Percentiles rank a stretch among this genome's conserved stretches.
phyloP scores from a whole-genome alignment of 2,329 filamentous ascomycete species.

The Nemania bipapillata region DNA sequence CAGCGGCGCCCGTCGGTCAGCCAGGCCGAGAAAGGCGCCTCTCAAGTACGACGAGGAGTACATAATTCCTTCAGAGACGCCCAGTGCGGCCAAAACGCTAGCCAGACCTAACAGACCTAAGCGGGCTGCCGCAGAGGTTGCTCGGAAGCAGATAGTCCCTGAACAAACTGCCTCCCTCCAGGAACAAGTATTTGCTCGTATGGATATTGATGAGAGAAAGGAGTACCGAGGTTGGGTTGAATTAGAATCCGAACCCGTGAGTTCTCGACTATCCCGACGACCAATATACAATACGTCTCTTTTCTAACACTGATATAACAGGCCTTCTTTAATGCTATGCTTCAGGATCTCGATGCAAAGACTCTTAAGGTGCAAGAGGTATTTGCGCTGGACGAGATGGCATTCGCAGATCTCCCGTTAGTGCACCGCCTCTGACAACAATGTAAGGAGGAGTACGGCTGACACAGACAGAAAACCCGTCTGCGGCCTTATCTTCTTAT shows the following conservation, averaged over 20 bases:
- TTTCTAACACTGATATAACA: constrained; percentile 49
- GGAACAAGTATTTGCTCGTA: constrained; percentile 59
- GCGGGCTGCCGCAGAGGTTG: constrained; percentile 56
- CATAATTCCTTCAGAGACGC: constrained; percentile 33
- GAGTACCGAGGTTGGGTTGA: constrained; percentile 81
- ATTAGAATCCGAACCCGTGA: constrained; percentile 87
- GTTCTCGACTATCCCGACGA: constrained; percentile 42
- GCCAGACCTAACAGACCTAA: constrained; percentile 54
- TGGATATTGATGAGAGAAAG: constrained; percentile 63
- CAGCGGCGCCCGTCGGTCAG: constrained; percentile 39
- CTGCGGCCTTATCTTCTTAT: constrained; percentile 89
- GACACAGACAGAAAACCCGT: constrained; percentile 69
- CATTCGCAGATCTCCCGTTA: constrained; percentile 71
- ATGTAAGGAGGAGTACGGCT: background rate
- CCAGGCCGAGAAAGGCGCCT: constrained; percentile 40
- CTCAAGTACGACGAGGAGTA: constrained; percentile 42
- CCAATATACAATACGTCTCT: constrained; percentile 18
- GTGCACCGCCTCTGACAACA: constrained; percentile 46
- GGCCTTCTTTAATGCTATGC: constrained; percentile 87
- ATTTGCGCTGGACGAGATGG: constrained; percentile 74
- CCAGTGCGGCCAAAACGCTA: constrained; percentile 29
- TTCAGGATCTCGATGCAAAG: constrained; percentile 79
- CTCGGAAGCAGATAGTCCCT: constrained; percentile 48
- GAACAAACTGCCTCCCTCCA: constrained; percentile 55
- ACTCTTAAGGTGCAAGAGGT: constrained; percentile 81